These are phyloP conservation scores for Penicillium rolfsii DNA, from an alignment of 2,329 filamentous ascomycete species.

Conservation along the genomic window DNA sequence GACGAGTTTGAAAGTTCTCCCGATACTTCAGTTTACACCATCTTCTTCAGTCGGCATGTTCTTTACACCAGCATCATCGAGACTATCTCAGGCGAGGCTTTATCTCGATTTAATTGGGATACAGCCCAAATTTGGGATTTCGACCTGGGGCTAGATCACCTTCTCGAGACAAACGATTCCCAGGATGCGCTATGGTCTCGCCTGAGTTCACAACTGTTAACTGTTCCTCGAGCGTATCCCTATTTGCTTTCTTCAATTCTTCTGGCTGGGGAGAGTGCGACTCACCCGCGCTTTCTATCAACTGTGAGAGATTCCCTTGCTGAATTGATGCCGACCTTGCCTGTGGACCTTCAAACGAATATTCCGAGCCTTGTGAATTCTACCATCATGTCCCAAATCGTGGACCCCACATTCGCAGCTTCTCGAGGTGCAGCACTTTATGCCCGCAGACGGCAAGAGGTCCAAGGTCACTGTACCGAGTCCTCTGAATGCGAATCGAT, in stretches of 20 bases:
- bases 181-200: slow-evolving; percentile 12
- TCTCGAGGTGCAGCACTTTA: slow-evolving; percentile 16
- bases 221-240: slow-evolving; percentile 8
- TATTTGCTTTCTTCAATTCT: slow-evolving; percentile 12
- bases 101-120: slow-evolving; percentile 7
- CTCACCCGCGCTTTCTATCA: slow-evolving; percentile 9
- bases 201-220: slow-evolving; percentile 13
- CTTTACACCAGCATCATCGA: slow-evolving; percentile 14
- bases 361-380: no score
- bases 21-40: neutral
- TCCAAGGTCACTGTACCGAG: slow-evolving; percentile 15
- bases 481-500: slow-evolving; percentile 6
- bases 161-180: slow-evolving; percentile 13
- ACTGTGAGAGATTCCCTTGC: slow-evolving; percentile 12
- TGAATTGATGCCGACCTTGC: neutral
- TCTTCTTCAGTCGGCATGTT: slow-evolving; percentile 14
- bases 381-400: no score
- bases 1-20: slow-evolving; percentile 5
- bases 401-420: slow-evolving; percentile 13
- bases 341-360: neutral
- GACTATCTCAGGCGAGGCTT: slow-evolving; percentile 8
- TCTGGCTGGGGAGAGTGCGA: slow-evolving; percentile 18
- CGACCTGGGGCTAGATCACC: slow-evolving; percentile 13
- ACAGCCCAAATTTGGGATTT: slow-evolving; percentile 10
- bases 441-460: slow-evolving; percentile 17